Conservation (phyloP, 2,329 filamentous ascomycete species). For the Colletotrichum kahawae region DNA sequence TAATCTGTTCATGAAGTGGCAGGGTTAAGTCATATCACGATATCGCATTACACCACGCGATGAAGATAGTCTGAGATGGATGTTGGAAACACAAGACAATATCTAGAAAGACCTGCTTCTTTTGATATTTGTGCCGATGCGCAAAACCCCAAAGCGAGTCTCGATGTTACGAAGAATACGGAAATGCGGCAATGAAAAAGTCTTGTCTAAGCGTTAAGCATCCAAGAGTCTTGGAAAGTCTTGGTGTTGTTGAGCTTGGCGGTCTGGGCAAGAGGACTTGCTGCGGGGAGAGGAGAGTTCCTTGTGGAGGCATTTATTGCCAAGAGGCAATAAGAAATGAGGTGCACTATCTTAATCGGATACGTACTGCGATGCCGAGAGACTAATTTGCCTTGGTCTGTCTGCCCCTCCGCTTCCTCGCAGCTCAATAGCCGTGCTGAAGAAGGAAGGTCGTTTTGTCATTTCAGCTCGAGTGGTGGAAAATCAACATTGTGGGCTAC, state of each 20-base stretch:
- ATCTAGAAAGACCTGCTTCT: neutral
- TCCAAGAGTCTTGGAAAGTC: neutral
- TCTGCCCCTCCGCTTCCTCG: neutral
- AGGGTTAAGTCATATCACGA: neutral
- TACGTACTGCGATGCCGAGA: neutral
- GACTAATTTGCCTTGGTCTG: neutral
- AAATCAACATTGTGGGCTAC: neutral
- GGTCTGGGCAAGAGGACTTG: neutral
- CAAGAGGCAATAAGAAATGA: constrained; percentile 4
- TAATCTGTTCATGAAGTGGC: neutral
- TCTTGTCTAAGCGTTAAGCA: neutral
- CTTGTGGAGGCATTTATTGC: constrained; percentile 1
- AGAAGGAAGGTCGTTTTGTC: neutral
- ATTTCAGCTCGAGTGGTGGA: neutral
- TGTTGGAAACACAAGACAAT: neutral
- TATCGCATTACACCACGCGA: neutral
- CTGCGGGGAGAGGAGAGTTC: neutral
- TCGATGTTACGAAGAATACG: neutral
- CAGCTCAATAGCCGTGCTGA: neutral
- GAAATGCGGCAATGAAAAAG: neutral
- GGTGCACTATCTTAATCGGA: neutral
- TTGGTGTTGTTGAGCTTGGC: neutral
- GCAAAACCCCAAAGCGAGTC: neutral
- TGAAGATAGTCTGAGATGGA: rapidly evolving
- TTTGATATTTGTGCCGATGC: neutral